phyloP scores from a whole-genome alignment of 2,329 filamentous ascomycete species.

The Arthrobotrys sphaeroides region DNA sequence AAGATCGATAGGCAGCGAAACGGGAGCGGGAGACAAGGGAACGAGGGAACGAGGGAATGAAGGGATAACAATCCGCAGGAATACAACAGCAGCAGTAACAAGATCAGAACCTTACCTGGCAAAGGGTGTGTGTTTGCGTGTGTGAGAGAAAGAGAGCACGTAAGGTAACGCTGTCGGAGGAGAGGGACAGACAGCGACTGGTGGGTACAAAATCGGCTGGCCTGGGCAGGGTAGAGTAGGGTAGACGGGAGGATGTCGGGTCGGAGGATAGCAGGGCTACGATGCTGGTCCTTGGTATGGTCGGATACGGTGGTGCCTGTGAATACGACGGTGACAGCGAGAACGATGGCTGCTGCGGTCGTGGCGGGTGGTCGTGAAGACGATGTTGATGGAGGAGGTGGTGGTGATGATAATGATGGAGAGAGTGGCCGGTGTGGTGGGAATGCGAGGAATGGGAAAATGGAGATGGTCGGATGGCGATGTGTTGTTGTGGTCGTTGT shows the following conservation, averaged over 20 bases:
- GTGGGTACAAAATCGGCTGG: constrained; percentile 27
- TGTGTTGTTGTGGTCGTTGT: constrained; percentile 43
- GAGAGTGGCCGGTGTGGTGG: constrained; percentile 31
- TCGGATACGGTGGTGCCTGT: neutral
- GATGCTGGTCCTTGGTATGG: too few relatives aligned
- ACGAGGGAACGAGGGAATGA: neutral
- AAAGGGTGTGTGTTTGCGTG: neutral
- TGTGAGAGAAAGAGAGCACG: neutral
- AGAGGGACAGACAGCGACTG: neutral
- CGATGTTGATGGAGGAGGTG: neutral
- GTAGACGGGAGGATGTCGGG: too few relatives aligned
- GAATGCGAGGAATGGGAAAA: constrained; percentile 30
- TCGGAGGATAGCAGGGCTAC: too few relatives aligned
- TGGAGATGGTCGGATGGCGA: constrained; percentile 10
- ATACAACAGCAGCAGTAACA: neutral
- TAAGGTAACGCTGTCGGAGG: constrained; percentile 9
- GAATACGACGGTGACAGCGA: neutral
- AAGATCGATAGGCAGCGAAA: neutral
- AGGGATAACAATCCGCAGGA: neutral
- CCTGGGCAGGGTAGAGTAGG: too few relatives aligned
- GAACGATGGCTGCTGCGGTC: neutral
- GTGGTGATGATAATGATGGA: constrained; percentile 1
- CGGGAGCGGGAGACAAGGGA: neutral
- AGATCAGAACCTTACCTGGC: neutral
- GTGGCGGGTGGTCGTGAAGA: neutral